phyloP scores from a whole-genome alignment of 495 filamentous ascomycete genomes.

The Penicillium fimorum region DNA sequence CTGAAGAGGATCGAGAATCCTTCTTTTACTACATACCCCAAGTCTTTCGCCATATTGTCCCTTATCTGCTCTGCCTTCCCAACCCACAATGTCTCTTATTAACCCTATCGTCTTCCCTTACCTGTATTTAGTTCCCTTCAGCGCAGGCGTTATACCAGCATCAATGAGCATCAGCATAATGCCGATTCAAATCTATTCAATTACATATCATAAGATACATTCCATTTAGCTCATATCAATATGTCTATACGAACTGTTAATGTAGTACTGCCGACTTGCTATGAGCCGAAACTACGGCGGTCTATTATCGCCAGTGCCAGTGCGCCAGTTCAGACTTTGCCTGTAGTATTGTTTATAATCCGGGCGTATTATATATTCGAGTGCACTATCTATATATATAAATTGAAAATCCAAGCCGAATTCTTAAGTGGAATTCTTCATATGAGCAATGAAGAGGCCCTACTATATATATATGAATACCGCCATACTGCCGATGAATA shows the following conservation, averaged over 20 bases:
- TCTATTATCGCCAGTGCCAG: too few relatives aligned
- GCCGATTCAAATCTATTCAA: slow-evolving; percentile 19
- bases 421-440: too few relatives aligned
- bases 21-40: slow-evolving; percentile 2
- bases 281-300: background rate
- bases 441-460: too few relatives aligned
- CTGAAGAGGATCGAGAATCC: slow-evolving; percentile 3
- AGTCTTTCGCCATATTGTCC: slow-evolving; percentile 2
- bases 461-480: too few relatives aligned
- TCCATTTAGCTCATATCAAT: background rate
- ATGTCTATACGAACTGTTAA: background rate
- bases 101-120: slow-evolving; percentile 9
- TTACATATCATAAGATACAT: background rate
- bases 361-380: too few relatives aligned
- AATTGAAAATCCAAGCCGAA: too few relatives aligned
- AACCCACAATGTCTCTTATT: slow-evolving; percentile 5
- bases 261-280: background rate
- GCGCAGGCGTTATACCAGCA: slow-evolving; percentile 35
- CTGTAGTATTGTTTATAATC: too few relatives aligned
- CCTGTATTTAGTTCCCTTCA: slow-evolving; percentile 34
- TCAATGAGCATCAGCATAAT: slow-evolving; percentile 35
- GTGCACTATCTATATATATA: too few relatives aligned
- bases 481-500: too few relatives aligned
- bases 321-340: too few relatives aligned
- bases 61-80: slow-evolving; percentile 14